These are phyloP conservation scores for Sporothrix phasma DNA, from an alignment of 2,329 filamentous ascomycete genomes.

Conservation along the genomic window DNA sequence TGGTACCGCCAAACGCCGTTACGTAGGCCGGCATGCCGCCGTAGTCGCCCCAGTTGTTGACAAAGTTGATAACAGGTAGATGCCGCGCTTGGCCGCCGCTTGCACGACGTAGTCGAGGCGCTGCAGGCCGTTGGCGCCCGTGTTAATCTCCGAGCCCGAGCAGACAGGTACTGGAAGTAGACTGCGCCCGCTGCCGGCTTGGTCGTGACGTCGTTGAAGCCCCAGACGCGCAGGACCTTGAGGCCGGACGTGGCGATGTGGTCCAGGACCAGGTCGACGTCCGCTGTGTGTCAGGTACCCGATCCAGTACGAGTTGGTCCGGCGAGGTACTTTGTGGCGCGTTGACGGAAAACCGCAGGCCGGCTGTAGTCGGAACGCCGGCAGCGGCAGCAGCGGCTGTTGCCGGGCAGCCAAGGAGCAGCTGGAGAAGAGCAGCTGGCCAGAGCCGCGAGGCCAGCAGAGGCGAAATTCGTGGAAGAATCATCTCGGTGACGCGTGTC, in stretches of 20 bases:
- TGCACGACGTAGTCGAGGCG: constrained; percentile 41
- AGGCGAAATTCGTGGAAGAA: not conserved
- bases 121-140: constrained; percentile 50
- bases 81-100: constrained; percentile 46
- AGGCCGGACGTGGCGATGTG: constrained; percentile 41
- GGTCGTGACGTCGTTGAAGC: constrained; percentile 47
- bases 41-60: constrained; percentile 62
- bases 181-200: constrained; percentile 28
- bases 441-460: not conserved
- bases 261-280: constrained; percentile 43
- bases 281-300: constrained; percentile 41
- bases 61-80: constrained; percentile 56
- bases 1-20: constrained; percentile 41
- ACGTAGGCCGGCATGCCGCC: constrained; percentile 51
- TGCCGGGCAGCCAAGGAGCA: not conserved
- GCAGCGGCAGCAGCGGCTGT: not conserved
- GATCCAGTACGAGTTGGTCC: constrained; percentile 48
- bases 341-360: constrained; percentile 31
- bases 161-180: constrained; percentile 47
- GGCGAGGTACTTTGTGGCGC: constrained; percentile 37
- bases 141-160: constrained; percentile 49
- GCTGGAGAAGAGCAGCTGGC: not conserved
- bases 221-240: constrained; percentile 40
- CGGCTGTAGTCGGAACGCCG: constrained; percentile 17
- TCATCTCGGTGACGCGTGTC: not conserved